Base-by-base conservation (phyloP, 2,329 filamentous ascomycete species). In the Lachnellula subtilissima region DNA sequence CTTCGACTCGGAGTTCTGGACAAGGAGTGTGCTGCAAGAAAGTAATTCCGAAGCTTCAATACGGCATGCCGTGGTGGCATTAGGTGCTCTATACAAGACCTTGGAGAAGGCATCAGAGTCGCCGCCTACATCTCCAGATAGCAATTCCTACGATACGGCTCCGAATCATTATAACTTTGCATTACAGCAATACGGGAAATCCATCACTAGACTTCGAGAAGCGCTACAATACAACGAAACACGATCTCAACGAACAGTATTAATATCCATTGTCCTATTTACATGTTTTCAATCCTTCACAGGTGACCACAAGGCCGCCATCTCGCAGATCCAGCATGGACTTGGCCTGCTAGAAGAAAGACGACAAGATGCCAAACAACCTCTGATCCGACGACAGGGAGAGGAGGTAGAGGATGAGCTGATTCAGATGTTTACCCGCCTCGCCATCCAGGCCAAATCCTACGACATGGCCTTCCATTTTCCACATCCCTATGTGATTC, bases 391-490 rank as follows among this genome's bases (percentile, higher is more conserved):
- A 15, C 57, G 58, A 11, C 53, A 56, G 25, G 60, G 65, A 5
- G 65, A 66, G 45, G 47, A 55, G 1, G 63, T 67, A 9, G 67
- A 69, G 45, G 77, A 68, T 82, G 83, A 86, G 64, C 74, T 86
- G 25, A 74, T 82, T 5, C 80, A 82, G 50, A 85, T 86, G 73
- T 86, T 86, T 62, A 84, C 80, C 1, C 77, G 83, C 4, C 73
- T 86, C 2, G 82, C 82, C 2, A 83, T 86, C 45, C 83, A 86
- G 67, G 83, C 83, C 45, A 86, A 86, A 65, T 85, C 82, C 0
- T 86, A 86, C 65, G 83, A 86, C 63, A 82, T 86, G 81, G 83
- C 83, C 35, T 86, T 86, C 64, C 83, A 86, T 66, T 85, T 86
- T 57, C 83, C 83, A 1, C 75, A 82, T 32, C 82, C 83, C 0